Conservation (phyloP, 2,329 filamentous ascomycete genomes). For the Blastomyces emzantsi region DNA sequence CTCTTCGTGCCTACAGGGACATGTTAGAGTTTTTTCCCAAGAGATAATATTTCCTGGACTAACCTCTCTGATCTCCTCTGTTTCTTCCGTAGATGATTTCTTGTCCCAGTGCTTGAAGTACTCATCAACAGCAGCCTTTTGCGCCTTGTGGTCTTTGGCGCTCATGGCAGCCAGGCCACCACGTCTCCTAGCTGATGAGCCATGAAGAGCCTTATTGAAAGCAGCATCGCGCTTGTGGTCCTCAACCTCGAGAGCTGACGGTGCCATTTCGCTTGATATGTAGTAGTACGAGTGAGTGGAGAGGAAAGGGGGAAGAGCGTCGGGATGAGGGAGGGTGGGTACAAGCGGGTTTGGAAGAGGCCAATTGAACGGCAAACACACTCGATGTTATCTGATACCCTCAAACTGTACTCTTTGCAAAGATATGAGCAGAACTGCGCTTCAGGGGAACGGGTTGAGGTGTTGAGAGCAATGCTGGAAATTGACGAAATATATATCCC, state of each 20-base stretch:
- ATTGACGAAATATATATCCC: neutral
- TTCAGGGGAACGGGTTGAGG: neutral
- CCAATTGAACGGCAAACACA: neutral
- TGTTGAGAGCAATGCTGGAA: neutral
- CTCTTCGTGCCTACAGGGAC: slow-evolving; percentile 56
- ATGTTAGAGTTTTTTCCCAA: neutral
- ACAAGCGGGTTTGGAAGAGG: neutral
- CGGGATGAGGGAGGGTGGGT: neutral
- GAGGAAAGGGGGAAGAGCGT: slow-evolving; percentile 12
- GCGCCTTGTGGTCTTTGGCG: slow-evolving; percentile 67
- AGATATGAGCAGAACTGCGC: neutral
- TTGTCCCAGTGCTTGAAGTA: slow-evolving; percentile 98
- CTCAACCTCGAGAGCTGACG: slow-evolving; percentile 62
- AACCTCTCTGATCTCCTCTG: slow-evolving; percentile 69
- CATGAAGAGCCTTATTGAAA: slow-evolving; percentile 86
- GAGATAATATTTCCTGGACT: neutral
- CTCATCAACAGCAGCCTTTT: slow-evolving; percentile 75
- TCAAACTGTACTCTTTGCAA: neutral
- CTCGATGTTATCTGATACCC: neutral
- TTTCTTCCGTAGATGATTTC: slow-evolving; percentile 70
- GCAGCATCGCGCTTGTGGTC: slow-evolving; percentile 77
- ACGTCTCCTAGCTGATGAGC: slow-evolving; percentile 56
- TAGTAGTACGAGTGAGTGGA: slow-evolving; percentile 6
- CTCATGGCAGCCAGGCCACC: slow-evolving; percentile 78
- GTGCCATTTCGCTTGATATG: slow-evolving; percentile 37